phyloP scores from a whole-genome alignment of 768 basidiomycete genomes.

The Suillus ampliporus region DNA sequence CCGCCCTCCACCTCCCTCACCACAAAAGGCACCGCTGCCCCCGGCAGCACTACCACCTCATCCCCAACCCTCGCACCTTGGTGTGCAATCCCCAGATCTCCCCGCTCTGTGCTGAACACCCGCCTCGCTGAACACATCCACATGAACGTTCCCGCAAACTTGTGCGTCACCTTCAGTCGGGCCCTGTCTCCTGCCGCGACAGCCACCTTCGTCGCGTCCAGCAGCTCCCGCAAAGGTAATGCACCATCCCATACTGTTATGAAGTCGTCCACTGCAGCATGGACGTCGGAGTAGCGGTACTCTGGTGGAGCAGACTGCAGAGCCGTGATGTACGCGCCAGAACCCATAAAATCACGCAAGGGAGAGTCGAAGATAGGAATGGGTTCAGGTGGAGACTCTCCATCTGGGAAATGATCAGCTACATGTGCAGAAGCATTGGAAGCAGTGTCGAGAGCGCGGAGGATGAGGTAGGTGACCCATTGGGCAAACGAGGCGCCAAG shows the following conservation, averaged over 20 bases:
- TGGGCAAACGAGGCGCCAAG: background rate
- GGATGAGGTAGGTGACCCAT: background rate
- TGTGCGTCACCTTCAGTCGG: background rate
- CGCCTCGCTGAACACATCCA: background rate
- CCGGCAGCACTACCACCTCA: conserved; percentile 10
- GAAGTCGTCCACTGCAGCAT: background rate
- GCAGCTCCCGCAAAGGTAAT: background rate
- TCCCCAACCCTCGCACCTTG: conserved; percentile 8
- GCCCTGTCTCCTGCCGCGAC: background rate
- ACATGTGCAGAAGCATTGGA: background rate
- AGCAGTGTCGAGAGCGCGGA: background rate
- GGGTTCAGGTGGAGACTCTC: background rate
- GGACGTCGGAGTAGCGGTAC: background rate
- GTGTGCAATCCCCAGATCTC: background rate
- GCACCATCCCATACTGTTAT: background rate
- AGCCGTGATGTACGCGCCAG: background rate
- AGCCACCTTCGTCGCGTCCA: background rate
- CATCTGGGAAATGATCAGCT: background rate
- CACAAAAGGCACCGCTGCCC: conserved; percentile 14
- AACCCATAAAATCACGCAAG: background rate
- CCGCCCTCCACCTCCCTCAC: conserved; percentile 15
- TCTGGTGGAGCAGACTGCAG: background rate
- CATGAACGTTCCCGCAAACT: background rate
- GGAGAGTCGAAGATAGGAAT: background rate
- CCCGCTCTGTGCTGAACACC: background rate